Base-by-base conservation (phyloP, 2,329 filamentous ascomycete genomes). In the Epichloe hybrida region DNA sequence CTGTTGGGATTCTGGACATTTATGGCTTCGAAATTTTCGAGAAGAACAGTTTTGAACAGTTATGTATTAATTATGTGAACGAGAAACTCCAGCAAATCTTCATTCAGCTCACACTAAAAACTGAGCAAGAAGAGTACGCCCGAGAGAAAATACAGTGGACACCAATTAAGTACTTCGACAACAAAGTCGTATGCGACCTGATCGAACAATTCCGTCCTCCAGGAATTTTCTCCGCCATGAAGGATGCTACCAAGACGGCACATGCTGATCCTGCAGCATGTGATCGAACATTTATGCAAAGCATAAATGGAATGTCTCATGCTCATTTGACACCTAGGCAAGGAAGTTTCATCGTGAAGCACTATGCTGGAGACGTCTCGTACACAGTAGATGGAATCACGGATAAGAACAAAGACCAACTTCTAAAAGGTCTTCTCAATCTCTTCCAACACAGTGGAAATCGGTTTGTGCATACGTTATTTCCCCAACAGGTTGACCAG, bases 21-120 rank as follows among this genome's bases (percentile, higher is more conserved):
- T 98, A 98, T 66, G 93, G 93, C 2, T 98, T 98, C 62, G 93
- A 98, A 65, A 98, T 98, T 58, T 98, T 98, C 59, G 93, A 98
- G 66, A 93, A 91, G 72, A 98, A 98, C 72, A 96, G 88, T 57
- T 98, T 98, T 62, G 93, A 98, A 67, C 93, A 98, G 69, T 80
- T 98, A 7, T 98, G 93, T 70, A 98, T 98, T 76, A 98, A 98
- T 73, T 98, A 97, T 63, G 94, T 97, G 63, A 98, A 98, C 68
- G 93, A 98, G 71, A 98, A 98, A 69, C 74, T 98, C 52, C 93
- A 98, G 69, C 93, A 98, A 64, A 97, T 98, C 61, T 98, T 98
- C 65, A 98, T 98, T 59, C 93, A 98, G 68, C 74, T 98, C 59
- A 98, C 93, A 0, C 70, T 98, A 55, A 95, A 95, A 72, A 85